These are phyloP conservation scores for Arachis stenosperma DNA, from an alignment of 306 rosid genomes.

Conservation along the genomic window DNA sequence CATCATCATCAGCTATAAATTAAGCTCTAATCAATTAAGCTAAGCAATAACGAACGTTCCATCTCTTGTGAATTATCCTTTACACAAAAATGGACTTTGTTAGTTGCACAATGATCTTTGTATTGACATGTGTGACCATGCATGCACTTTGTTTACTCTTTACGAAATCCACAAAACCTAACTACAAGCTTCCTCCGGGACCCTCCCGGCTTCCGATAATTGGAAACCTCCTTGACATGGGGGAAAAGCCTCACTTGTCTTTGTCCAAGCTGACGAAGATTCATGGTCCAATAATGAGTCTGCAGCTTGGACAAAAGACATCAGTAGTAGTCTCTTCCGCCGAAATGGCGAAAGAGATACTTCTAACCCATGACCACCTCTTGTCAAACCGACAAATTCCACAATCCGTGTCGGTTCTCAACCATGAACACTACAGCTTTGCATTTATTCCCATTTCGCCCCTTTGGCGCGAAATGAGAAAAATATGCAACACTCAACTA, in stretches of 20 bases:
- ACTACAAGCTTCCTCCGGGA: slow-evolving; percentile 43
- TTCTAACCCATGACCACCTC: neutral
- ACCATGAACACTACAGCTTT: neutral
- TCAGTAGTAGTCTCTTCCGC: neutral
- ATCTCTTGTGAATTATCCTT: neutral
- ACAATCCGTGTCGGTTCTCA: neutral
- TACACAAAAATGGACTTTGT: neutral
- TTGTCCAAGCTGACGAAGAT: slow-evolving; percentile 4
- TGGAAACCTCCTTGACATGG: slow-evolving; percentile 5
- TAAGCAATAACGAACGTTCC: neutral
- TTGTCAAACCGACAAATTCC: slow-evolving; percentile 5
- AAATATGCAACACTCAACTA: slow-evolving; percentile 1
- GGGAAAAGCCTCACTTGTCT: neutral
- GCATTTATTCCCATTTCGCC: slow-evolving; percentile 16
- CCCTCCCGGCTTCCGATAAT: neutral
- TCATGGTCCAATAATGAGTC: slow-evolving; percentile 9
- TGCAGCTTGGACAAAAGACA: neutral
- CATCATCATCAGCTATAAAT: no score
- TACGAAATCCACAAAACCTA: neutral
- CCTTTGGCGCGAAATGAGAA: neutral
- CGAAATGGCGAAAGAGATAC: neutral
- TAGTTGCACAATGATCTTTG: slow-evolving; percentile 5
- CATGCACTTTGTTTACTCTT: neutral
- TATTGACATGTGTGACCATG: slow-evolving; percentile 13
- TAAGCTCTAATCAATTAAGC: neutral